Conservation (phyloP, 2,329 filamentous ascomycete species). For the Colletotrichum neosansevieriae region DNA sequence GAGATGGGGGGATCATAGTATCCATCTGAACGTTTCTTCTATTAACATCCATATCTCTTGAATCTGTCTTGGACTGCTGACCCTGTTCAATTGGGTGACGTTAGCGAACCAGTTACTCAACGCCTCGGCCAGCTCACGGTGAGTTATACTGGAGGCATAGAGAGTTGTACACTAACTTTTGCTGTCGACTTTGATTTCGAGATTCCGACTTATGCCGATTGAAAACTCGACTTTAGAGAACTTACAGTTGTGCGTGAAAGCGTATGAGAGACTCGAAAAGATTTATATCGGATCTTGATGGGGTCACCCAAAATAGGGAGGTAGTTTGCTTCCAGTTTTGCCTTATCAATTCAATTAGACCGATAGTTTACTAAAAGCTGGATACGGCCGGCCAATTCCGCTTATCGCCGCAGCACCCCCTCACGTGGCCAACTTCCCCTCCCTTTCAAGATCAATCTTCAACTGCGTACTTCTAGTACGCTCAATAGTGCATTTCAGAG, state of each 20-base stretch:
- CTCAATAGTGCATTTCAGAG: too few relatives aligned
- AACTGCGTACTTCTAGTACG: too few relatives aligned
- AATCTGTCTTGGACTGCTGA: too few relatives aligned
- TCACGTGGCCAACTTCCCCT: constrained; percentile 1
- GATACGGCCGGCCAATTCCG: not conserved
- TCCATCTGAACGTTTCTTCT: not conserved
- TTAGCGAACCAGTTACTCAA: too few relatives aligned
- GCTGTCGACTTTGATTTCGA: too few relatives aligned
- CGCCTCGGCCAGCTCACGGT: too few relatives aligned
- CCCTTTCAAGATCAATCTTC: not conserved
- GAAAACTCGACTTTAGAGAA: not conserved
- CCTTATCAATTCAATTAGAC: constrained; percentile 24
- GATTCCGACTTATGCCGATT: too few relatives aligned
- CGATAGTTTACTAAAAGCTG: constrained; percentile 1
- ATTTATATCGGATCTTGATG: not conserved
- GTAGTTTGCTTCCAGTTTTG: not conserved
- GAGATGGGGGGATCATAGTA: not conserved
- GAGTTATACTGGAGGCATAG: too few relatives aligned
- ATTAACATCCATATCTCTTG: too few relatives aligned
- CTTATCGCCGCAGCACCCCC: constrained; percentile 20
- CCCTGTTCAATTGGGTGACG: too few relatives aligned
- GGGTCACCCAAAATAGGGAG: constrained; percentile 1
- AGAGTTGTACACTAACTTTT: too few relatives aligned
- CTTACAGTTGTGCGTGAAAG: not conserved
- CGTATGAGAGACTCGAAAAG: too few relatives aligned